Percentiles rank a stretch among this genome's conserved stretches.
phyloP scores from a whole-genome alignment of 1,284 basidiomycete genomes.

The Puccinia polysora region DNA sequence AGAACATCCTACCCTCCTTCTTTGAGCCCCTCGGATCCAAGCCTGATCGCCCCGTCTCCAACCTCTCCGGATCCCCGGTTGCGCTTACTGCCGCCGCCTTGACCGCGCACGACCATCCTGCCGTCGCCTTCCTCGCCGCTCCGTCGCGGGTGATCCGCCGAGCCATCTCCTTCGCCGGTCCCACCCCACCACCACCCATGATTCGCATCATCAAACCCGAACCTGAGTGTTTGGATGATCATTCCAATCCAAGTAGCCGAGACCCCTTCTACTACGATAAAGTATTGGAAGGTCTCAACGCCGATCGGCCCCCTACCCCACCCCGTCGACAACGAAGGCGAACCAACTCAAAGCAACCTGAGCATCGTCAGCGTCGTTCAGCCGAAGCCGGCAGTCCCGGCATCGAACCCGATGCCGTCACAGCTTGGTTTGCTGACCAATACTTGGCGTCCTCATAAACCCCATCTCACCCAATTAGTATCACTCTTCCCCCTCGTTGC shows the following conservation, averaged over 20 bases:
- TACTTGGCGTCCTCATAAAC: background rate
- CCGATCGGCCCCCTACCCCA: background rate
- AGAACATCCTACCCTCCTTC: constrained; percentile 36
- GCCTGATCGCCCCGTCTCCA: background rate
- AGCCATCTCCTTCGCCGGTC: constrained; percentile 15
- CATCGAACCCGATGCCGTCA: constrained; percentile 16
- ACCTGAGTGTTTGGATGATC: constrained; percentile 43
- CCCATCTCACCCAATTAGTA: too few relatives aligned
- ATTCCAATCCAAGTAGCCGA: constrained; percentile 41
- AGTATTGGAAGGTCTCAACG: constrained; percentile 26
- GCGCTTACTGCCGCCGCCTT: constrained; percentile 26
- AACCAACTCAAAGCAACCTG: background rate
- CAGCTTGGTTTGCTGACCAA: constrained; percentile 42
- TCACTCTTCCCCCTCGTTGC: too few relatives aligned
- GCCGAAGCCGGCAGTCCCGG: too few relatives aligned
- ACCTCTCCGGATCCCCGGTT: background rate
- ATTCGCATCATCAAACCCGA: constrained; percentile 40
- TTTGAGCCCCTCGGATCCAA: constrained; percentile 17
- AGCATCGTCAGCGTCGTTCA: too few relatives aligned
- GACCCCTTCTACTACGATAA: constrained; percentile 43
- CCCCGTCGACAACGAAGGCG: background rate
- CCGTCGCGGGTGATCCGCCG: constrained; percentile 8
- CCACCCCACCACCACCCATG: background rate
- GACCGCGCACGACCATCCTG: constrained; percentile 36
- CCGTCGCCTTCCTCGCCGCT: constrained; percentile 12